These are phyloP conservation scores for Pyrus bretschneideri DNA, from an alignment of 306 rosid species.

Conservation along the genomic window DNA sequence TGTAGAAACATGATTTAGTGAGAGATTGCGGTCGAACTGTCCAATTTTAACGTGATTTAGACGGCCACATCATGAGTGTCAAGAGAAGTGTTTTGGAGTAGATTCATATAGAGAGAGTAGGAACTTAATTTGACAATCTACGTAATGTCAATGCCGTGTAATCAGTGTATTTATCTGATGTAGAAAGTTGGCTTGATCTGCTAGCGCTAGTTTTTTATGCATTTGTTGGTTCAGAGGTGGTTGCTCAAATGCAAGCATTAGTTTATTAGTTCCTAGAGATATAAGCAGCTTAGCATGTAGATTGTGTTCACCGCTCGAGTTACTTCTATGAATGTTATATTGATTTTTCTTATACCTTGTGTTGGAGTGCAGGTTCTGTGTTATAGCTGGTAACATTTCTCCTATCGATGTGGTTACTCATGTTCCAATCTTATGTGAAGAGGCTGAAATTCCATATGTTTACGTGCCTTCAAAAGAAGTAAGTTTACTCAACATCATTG, in stretches of 20 bases:
- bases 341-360: not conserved
- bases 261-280: not conserved
- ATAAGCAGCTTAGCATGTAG: not conserved
- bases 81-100: not conserved
- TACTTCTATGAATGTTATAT: not conserved
- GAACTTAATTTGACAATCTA: not conserved
- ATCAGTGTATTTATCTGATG: not conserved
- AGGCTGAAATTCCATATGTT: slow-evolving; percentile 65
- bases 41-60: not conserved
- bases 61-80: not conserved
- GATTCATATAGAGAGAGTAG: not conserved
- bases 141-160: not conserved
- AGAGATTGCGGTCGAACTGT: not conserved
- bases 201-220: not conserved
- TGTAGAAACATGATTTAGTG: not conserved
- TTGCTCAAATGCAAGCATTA: not conserved
- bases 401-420: slow-evolving; percentile 95
- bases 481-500: slow-evolving; percentile 3
- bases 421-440: slow-evolving; percentile 86
- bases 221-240: not conserved
- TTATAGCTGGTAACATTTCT: slow-evolving; percentile 88
- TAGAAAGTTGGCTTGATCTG: not conserved
- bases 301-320: not conserved
- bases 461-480: slow-evolving; percentile 89
- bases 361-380: slow-evolving; percentile 56